Evolutionary conservation across 2,329 filamentous ascomycete genomes (phyloP), one percentile per base, ranked within the genome.

Genomic region (Penicillium corylophilum): DNA sequence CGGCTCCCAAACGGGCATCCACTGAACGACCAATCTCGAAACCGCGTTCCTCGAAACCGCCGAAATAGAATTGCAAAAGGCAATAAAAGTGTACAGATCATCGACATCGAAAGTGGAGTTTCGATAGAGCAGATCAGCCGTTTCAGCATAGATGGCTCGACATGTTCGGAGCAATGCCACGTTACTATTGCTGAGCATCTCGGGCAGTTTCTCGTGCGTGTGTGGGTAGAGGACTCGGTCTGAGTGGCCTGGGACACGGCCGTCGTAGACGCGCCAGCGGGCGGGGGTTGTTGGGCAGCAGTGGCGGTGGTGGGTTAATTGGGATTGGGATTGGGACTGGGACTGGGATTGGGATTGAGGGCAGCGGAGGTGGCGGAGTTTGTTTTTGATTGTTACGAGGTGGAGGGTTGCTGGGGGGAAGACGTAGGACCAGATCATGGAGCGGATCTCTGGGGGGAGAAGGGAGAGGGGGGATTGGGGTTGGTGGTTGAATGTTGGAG

Each of bases 391-490:
- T 38, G 69, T 67, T 20, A 73, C 69, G 16, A 73, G 59, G 48
- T 73, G 70, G 9, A 74, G 59, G 36, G 64, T 64, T 28, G 65
- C 55, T 18, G 65, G 55, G 48, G 65, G 64, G 48, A 74, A 73
- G 53, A 70, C 67, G 48, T 71, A 66, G 6, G 54, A 48, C 57
- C 72, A 74, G 35, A 74, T 71, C 41, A 71, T 66, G n/a, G 67
- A 60, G 8, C 71, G 70, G 51, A 73, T 65, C 51, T 74, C 71
- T 0, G 66, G 51, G 2, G 71, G 71, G 0, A 74, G 63, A 18
- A 57, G 57, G 10, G 55, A 51, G 20, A 71, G 54, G 28, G 70
- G 59, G 1, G 45, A 12, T 54, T 46, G 3, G 56, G 52, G 43
- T 38, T 56, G 53, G 6, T 55, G 58, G 42, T 66, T 52, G 39